phyloP scores from a whole-genome alignment of 345 rosid genomes.

The Draba incana region DNA sequence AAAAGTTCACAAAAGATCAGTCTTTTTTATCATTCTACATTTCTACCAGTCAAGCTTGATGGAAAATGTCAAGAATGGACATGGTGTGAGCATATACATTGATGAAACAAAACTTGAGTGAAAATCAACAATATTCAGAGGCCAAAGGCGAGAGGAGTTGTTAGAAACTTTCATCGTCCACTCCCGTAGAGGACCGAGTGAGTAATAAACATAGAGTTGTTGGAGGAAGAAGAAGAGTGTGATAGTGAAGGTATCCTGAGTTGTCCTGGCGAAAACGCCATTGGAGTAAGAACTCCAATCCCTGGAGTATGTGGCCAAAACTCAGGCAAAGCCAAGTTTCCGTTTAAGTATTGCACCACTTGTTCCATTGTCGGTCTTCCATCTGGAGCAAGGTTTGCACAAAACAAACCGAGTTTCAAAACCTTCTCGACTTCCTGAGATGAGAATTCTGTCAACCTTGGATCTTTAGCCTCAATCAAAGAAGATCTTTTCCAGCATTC shows the following conservation, averaged over 20 bases:
- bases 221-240: slow-evolving; percentile 26
- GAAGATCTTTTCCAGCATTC: slow-evolving; percentile 45
- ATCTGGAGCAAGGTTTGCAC: slow-evolving; percentile 45
- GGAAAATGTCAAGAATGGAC: slow-evolving; percentile 23
- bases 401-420: slow-evolving; percentile 53
- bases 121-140: neutral
- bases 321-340: slow-evolving; percentile 39
- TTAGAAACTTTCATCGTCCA: slow-evolving; percentile 40
- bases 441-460: slow-evolving; percentile 40
- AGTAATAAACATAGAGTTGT: slow-evolving; percentile 40
- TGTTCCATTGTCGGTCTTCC: slow-evolving; percentile 51
- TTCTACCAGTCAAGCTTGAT: slow-evolving; percentile 14
- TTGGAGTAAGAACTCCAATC: slow-evolving; percentile 37
- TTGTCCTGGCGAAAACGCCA: slow-evolving; percentile 11
- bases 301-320: slow-evolving; percentile 40
- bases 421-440: slow-evolving; percentile 51
- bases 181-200: slow-evolving; percentile 40
- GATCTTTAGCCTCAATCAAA: slow-evolving; percentile 45
- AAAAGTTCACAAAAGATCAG: neutral
- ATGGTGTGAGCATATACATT: neutral
- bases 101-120: slow-evolving; percentile 1
- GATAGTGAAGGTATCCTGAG: slow-evolving; percentile 33
- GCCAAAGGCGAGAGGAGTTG: slow-evolving; percentile 9
- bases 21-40: neutral
- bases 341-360: slow-evolving; percentile 45